Base-by-base conservation (phyloP, 176 grass and related monocot species). In the Calamus simplicifolius region DNA sequence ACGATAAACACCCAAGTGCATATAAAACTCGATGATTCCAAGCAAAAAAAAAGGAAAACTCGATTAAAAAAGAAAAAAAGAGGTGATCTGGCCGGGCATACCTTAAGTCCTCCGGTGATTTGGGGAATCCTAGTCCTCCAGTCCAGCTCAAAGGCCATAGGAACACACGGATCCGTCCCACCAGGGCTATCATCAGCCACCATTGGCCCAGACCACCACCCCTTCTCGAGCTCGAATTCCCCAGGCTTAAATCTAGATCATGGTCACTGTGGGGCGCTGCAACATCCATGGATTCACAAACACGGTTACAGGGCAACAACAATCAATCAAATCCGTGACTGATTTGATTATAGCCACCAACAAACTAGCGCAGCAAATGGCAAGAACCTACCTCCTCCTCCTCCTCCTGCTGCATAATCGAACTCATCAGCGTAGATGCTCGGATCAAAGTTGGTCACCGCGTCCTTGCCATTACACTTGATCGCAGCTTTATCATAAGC, bases 181-280 rank as follows among this genome's bases (percentile, higher is more conserved):
- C 43, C 29, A 28, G 61, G 27, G 64, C 70, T 51, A 35, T 67
- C 71, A 29, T 86, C 83, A 3, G 35, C 35, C 6, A 43, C 35
- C 6, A 43, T 2, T 12, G 8, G 35, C 35, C 53, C 66, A 1
- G 69, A 43, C n/a, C n/a, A 21, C 57, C 78, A 56, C 61, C 73
- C 56, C 83, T 78, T 68, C 85, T 88, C 14, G 73, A 85, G 17
- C 81, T 78, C 26, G 92, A 82, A 58, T 80, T 87, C 17, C 92
- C 92, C 27, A 97, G 73, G 27, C 83, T 87, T n/a, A 97, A 74
- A 75, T 91, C 87, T 25, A 97, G 78, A 60, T 97, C 91, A 58
- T 97, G 87, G 57, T 82, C 87, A n/a, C 50, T 73, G 51, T 52
- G 73, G n/a, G 5, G 54, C 1, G 18, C 25, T 52, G 66, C 62